Evolutionary conservation across 768 basidiomycete genomes (phyloP), one percentile per base, ranked within the genome.

Genomic region (Hydnomerulius pinastri): DNA sequence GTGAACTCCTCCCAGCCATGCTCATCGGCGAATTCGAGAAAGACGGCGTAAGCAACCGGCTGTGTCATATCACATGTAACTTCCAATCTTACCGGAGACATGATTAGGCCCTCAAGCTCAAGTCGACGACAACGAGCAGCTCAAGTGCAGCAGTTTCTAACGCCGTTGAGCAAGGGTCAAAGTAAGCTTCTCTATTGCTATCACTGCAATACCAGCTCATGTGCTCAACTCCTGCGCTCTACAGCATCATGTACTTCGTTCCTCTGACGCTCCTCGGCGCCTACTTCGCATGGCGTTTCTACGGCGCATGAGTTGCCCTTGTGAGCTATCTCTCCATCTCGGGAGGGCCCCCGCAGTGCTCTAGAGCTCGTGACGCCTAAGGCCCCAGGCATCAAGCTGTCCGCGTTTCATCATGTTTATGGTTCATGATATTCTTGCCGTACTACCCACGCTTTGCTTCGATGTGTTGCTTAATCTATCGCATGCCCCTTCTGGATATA

Each of bases 281-380:
- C 42, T 95, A 92, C 83, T 88, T 96, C 59, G 93, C 84, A 41
- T 96, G 85, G 83, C 81, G 91, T 55, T 85, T 77, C 71, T 92
- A 92, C 69, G 77, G 78, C 42, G 68, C 54, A 54, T 67, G 53
- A 70, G 46, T 23, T 32, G 30, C 43, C 28, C 11, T 8, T 17
- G 20, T n/a, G n/a, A n/a, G n/a, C n/a, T n/a, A n/a, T n/a, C n/a
- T n/a, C n/a, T n/a, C n/a, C n/a, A n/a, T n/a, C n/a, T n/a, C n/a
- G n/a, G n/a, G n/a, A n/a, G n/a, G n/a, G n/a, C n/a, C n/a, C n/a
- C 33, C 12, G 11, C 12, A 35, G 33, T 12, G 33, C 33, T 17
- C 11, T 21, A 23, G 37, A 27, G 43, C 17, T 10, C 41, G 28
- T 27, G 24, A 30, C 18, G 20, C 43, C 17, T n/a, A n/a, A n/a